Conservation (phyloP, 225 moss, liverwort and hornwort species). For the Lunularia cruciata region DNA sequence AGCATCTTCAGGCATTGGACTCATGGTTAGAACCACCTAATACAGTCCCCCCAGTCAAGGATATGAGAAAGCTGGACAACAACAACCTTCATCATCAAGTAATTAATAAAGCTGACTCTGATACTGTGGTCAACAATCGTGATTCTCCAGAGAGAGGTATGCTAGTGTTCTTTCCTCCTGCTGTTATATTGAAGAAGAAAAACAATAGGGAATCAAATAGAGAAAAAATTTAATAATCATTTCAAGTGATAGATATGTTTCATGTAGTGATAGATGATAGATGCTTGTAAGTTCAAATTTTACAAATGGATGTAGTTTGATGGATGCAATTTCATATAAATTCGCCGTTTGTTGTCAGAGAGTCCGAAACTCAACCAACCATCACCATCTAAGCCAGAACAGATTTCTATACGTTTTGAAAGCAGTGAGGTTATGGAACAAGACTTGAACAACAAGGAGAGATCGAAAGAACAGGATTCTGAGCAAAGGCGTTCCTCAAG, state of each 20-base stretch:
- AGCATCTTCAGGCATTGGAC: slow-evolving; percentile 66
- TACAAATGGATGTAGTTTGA: no score
- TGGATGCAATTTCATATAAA: no score
- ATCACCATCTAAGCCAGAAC: neutral
- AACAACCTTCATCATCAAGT: slow-evolving; percentile 24
- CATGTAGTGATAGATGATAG: neutral
- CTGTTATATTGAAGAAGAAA: no score
- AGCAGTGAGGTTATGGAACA: neutral
- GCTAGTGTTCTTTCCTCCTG: neutral
- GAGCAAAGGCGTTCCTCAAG: neutral
- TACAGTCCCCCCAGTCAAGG: slow-evolving; percentile 40
- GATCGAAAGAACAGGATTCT: neutral
- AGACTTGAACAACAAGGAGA: neutral
- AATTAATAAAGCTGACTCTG: neutral
- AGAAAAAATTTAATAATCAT: no score
- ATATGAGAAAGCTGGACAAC: slow-evolving; percentile 19
- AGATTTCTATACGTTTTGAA: neutral
- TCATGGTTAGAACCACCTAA: slow-evolving; percentile 74
- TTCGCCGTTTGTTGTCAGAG: neutral
- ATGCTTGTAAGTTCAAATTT: no score
- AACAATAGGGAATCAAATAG: no score
- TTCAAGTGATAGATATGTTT: no score
- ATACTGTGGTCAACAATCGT: no score
- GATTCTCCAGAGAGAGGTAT: slow-evolving; percentile 1
- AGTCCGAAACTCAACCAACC: neutral